A percentile compares a stretch with the other conserved stretches of the same genome.
Evolutionary conservation across 2,329 filamentous ascomycete genomes (phyloP).

Genomic region (Fusarium lyarnte): DNA sequence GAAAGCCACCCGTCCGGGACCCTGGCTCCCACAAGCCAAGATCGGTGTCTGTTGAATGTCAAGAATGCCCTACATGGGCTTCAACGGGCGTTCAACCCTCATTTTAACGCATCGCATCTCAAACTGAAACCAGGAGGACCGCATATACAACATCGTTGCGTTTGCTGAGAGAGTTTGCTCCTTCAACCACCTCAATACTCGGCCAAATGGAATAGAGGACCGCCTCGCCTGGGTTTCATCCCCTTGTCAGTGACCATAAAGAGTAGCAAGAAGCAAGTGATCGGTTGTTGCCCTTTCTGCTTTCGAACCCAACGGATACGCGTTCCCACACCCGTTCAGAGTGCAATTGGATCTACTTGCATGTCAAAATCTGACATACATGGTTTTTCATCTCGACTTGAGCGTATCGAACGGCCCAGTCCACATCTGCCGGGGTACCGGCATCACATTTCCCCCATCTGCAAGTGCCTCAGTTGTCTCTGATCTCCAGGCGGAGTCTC

Average conservation of each 20-base stretch:
- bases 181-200: slow-evolving; percentile 22
- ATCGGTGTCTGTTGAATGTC: slow-evolving; percentile 29
- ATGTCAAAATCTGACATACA: slow-evolving; percentile 29
- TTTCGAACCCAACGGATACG: slow-evolving; percentile 14
- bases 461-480: slow-evolving; percentile 33
- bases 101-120: slow-evolving; percentile 19
- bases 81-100: slow-evolving; percentile 22
- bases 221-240: slow-evolving; percentile 30
- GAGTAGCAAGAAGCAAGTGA: slow-evolving; percentile 2
- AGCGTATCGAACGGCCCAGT: slow-evolving; percentile 16
- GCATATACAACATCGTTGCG: slow-evolving; percentile 1
- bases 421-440: slow-evolving; percentile 38
- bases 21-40: slow-evolving; percentile 22
- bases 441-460: slow-evolving; percentile 41
- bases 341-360: slow-evolving; percentile 18
- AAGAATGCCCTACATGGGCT: slow-evolving; percentile 22
- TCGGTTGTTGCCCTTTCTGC: slow-evolving; percentile 2
- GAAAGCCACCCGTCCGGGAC: slow-evolving; percentile 15
- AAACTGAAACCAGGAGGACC: slow-evolving; percentile 28
- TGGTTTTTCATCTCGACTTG: slow-evolving; percentile 36
- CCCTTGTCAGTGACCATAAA: slow-evolving; percentile 8
- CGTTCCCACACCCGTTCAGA: slow-evolving; percentile 12
- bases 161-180: slow-evolving; percentile 15
- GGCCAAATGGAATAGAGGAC: slow-evolving; percentile 22
- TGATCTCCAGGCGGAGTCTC: slow-evolving; percentile 34